These are phyloP conservation scores for Daldinia bambusicola DNA, from an alignment of 495 filamentous ascomycete species.

Conservation along the genomic window DNA sequence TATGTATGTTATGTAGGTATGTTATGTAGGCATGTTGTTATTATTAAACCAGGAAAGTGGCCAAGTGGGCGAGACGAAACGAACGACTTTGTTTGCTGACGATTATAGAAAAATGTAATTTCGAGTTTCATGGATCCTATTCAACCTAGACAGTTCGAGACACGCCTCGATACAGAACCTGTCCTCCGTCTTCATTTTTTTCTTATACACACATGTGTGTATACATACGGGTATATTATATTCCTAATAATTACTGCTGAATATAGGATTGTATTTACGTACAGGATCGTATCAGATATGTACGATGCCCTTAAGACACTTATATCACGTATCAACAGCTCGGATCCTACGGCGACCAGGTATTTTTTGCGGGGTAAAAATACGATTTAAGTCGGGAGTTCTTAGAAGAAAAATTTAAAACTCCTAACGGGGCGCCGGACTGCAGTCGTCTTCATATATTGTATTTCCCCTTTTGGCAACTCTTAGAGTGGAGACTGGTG, in stretches of 20 bases:
- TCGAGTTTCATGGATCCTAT: background rate
- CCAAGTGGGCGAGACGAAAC: conserved; percentile 1
- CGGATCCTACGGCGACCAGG: conserved; percentile 33
- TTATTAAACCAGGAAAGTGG: conserved; percentile 5
- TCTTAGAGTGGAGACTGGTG: conserved; percentile 35
- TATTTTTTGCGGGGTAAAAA: conserved; percentile 42
- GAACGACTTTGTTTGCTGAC: background rate
- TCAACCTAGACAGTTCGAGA: conserved; percentile 6
- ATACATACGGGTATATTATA: background rate
- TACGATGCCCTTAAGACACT: background rate
- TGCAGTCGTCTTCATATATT: conserved; percentile 20
- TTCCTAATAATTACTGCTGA: background rate
- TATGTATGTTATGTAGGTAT: conserved; percentile 25
- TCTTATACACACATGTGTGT: background rate
- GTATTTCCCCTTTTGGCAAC: conserved; percentile 42
- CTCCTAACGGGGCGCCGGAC: conserved; percentile 41
- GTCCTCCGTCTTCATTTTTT: background rate
- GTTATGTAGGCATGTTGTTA: conserved; percentile 15
- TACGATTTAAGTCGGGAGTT: conserved; percentile 41
- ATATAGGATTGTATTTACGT: background rate
- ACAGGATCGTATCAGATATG: conserved; percentile 7
- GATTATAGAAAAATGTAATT: background rate
- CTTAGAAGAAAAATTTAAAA: conserved; percentile 35
- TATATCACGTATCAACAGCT: background rate
- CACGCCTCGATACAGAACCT: background rate